Conservation (phyloP, 208 protist species). For the Leishmania arabica region DNA sequence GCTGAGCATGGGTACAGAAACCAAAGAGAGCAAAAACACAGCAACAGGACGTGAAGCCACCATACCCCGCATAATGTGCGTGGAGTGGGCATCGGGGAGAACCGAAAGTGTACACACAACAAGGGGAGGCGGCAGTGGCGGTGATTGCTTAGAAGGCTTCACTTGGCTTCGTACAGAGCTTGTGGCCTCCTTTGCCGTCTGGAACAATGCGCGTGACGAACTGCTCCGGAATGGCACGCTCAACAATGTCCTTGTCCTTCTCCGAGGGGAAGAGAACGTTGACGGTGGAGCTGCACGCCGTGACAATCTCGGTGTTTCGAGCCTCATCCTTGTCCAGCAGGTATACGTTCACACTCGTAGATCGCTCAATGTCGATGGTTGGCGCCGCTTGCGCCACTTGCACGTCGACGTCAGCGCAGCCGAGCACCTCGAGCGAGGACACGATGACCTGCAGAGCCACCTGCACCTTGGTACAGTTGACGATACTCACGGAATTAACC, state of each 20-base stretch:
- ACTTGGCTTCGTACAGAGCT: conserved; percentile 67
- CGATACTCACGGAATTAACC: conserved; percentile 76
- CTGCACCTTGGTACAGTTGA: conserved; percentile 76
- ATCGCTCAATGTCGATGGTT: conserved; percentile 69
- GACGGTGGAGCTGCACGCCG: conserved; percentile 70
- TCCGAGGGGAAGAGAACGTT: conserved; percentile 71
- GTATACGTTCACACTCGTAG: conserved; percentile 65
- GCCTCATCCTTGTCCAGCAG: conserved; percentile 63
- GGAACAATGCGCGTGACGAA: conserved; percentile 74
- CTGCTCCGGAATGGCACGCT: conserved; percentile 79
- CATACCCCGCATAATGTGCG: not conserved
- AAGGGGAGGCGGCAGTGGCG: not conserved
- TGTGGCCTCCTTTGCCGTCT: conserved; percentile 61
- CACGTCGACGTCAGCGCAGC: conserved; percentile 63
- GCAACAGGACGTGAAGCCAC: not conserved
- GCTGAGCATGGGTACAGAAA: not conserved
- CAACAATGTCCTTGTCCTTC: conserved; percentile 66
- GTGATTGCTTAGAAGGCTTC: conserved; percentile 19
- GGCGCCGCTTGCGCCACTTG: conserved; percentile 63
- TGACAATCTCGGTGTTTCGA: conserved; percentile 72
- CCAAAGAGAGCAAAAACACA: not conserved
- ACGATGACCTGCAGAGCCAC: conserved; percentile 71
- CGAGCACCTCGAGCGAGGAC: conserved; percentile 71
- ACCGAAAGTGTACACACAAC: not conserved
- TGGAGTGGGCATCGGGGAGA: not conserved